Evolutionary conservation across 305 asterid genomes (phyloP).

Genomic region (Fraxinus baroniana): DNA sequence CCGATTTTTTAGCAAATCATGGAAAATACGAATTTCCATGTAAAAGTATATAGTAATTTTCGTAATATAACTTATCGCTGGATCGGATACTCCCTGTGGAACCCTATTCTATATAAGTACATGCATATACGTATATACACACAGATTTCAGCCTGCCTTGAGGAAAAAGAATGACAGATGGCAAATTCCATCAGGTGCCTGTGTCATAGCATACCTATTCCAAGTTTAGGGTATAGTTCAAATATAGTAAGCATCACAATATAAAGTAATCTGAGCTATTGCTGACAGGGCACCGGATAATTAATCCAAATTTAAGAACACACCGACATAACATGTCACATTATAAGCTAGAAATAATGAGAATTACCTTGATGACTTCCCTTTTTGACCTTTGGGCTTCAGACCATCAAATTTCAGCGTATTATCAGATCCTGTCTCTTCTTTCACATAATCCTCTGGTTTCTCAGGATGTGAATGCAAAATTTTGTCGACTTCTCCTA

Average conservation of each 20-base stretch:
- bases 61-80: neutral
- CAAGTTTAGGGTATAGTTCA: neutral
- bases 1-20: neutral
- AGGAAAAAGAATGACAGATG: neutral
- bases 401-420: constrained; percentile 23
- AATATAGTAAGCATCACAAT: neutral
- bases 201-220: neutral
- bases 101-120: neutral
- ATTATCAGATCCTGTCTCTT: constrained; percentile 29
- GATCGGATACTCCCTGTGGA: neutral
- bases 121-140: neutral
- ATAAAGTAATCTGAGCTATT: neutral
- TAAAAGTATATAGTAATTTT: neutral
- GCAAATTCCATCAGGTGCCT: neutral
- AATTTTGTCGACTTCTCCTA: neutral
- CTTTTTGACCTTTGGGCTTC: constrained; percentile 27
- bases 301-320: neutral
- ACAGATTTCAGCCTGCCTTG: neutral
- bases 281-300: neutral
- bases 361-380: constrained; percentile 37
- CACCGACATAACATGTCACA: neutral
- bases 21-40: neutral
- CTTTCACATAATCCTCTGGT: constrained; percentile 8
- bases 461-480: neutral
- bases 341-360: neutral